phyloP scores from a whole-genome alignment of 2,329 filamentous ascomycete genomes.

The Pseudogymnoascus sp. region DNA sequence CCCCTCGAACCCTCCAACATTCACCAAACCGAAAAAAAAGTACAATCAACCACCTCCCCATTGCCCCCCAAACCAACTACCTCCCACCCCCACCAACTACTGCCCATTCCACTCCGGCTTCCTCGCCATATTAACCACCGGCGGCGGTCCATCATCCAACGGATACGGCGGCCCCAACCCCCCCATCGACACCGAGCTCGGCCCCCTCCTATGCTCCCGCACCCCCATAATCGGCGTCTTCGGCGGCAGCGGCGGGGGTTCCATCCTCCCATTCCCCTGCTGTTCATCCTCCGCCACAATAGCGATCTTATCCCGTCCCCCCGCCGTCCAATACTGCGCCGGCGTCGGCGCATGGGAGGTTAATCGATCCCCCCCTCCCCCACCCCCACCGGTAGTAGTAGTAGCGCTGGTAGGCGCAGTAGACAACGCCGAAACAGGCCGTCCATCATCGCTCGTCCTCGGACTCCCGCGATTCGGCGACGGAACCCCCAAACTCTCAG shows the following conservation, averaged over 20 bases:
- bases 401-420: background rate
- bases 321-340: conserved; percentile 48
- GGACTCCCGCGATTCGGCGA: conserved; percentile 26
- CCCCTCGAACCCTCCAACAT: background rate
- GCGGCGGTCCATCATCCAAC: conserved; percentile 69
- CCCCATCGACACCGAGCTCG: conserved; percentile 10
- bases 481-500: conserved; percentile 24
- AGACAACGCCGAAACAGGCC: conserved; percentile 12
- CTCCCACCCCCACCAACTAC: background rate
- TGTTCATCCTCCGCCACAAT: conserved; percentile 51
- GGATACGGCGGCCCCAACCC: conserved; percentile 65
- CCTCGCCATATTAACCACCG: conserved; percentile 73
- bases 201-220: conserved; percentile 16
- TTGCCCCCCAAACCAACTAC: background rate
- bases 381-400: background rate
- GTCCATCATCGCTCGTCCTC: conserved; percentile 36
- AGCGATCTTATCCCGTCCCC: conserved; percentile 60
- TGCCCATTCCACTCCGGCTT: conserved; percentile 49
- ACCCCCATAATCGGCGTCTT: conserved; percentile 56
- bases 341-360: conserved; percentile 50
- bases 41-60: background rate
- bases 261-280: background rate
- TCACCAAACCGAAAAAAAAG: background rate
- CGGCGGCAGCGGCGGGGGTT: conserved; percentile 61
- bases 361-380: conserved; percentile 36